phyloP scores from a whole-genome alignment of 192 early-diverging fungal species.

The Entophlyctis luteolus region DNA sequence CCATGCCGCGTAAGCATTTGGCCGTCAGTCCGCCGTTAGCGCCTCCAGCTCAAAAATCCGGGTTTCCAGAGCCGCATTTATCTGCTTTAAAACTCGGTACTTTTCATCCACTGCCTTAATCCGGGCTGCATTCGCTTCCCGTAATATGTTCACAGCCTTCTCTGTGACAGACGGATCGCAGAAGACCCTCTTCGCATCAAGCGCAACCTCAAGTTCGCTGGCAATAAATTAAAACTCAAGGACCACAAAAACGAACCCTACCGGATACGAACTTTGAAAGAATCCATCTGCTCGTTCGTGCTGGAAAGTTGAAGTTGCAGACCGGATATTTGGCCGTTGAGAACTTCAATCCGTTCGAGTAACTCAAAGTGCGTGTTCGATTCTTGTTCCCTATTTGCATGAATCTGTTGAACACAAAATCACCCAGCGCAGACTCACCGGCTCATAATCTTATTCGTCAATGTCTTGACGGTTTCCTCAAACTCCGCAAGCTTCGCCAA shows the following conservation, averaged over 20 bases:
- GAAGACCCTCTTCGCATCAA: neutral
- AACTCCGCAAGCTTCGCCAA: conserved; percentile 2
- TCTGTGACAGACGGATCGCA: neutral
- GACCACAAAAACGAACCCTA: neutral
- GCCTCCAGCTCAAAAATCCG: conserved; percentile 6
- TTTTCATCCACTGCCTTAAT: conserved; percentile 15
- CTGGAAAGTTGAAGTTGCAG: neutral
- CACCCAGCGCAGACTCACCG: neutral
- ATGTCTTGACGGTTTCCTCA: neutral
- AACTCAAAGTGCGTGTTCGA: neutral
- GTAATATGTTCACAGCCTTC: neutral
- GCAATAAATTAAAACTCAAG: neutral
- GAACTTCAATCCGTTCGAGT: neutral
- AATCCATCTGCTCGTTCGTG: neutral
- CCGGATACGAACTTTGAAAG: neutral
- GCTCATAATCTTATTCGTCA: conserved; percentile 10
- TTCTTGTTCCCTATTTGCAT: conserved; percentile 2
- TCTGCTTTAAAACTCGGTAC: neutral
- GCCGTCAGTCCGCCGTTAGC: too few species aligned
- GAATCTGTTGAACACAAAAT: neutral
- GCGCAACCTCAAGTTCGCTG: neutral
- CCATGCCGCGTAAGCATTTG: too few species aligned
- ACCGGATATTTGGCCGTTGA: conserved; percentile 4
- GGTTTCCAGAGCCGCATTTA: conserved; percentile 13
- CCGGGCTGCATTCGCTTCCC: neutral